Evolutionary conservation across 1,284 basidiomycete species (phyloP), one percentile per base, ranked within the genome.

Genomic region (Trichosporon inkin): DNA sequence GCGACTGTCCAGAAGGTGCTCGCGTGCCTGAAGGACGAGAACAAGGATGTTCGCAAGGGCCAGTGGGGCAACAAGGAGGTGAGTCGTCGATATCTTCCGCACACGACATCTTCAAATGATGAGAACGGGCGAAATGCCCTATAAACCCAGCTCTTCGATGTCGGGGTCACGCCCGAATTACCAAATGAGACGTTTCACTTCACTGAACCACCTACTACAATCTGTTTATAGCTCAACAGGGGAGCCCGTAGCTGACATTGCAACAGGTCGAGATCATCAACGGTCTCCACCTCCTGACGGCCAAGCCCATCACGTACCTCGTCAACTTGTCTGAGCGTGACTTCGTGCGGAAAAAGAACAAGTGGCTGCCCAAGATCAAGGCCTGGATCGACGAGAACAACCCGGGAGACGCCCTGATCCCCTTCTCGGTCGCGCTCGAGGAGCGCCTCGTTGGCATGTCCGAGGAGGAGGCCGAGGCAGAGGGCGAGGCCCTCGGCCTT

Each of bases 11-110:
- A 94, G 79, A 95, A 92, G 80, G 83, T 97, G 49, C 81, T 89
- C 68, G 88, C 92, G 71, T 81, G 84, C 61, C 77, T 99, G 53
- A 86, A 85, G 4, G 88, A 87, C 49, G 91, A 96, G 63, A 84
- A 84, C 75, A 92, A 88, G 80, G 96, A 99, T 77, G 87, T 95
- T 58, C 88, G 96, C 62, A 99, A 99, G 80, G 88, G 83, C 20
- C 88, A 91, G 47, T 99, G 96, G 96, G 86, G 80, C 57, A 94
- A 91, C 80, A 99, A 97, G 85, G 96, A 99, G 90, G 96, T 90
- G 69, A 77, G 88, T 72, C 19, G 68, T 56, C 49, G 60, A 16
- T 54, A 37, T 6, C 14, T 62, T 36, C n/a, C n/a, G n/a, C 53
- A 24, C 37, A 34, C 47, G 3, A 11, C 44, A 22, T 41, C 56